These are phyloP conservation scores for Penicillium cosmopolitanum DNA, from an alignment of 495 filamentous ascomycete species.

Conservation along the genomic window DNA sequence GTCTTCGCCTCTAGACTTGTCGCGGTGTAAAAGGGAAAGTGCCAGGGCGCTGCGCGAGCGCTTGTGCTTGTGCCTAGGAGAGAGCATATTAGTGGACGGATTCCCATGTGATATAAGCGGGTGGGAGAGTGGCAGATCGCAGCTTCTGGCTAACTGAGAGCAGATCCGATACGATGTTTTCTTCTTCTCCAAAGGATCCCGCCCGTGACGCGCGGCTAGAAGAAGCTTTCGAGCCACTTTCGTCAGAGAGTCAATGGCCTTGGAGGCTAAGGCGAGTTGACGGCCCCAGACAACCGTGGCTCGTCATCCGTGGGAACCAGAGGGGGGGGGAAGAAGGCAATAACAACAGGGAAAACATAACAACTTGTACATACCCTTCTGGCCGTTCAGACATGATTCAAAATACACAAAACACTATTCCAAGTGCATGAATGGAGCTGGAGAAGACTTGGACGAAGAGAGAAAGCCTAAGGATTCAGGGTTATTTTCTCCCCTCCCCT, in stretches of 20 bases:
- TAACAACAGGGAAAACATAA: not conserved
- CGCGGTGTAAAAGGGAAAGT: conserved; percentile 55
- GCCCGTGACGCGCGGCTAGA: not conserved
- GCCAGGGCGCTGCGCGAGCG: conserved; percentile 58
- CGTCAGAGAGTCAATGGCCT: not conserved
- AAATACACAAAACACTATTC: not conserved
- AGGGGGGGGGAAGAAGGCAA: not conserved
- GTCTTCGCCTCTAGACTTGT: conserved; percentile 47
- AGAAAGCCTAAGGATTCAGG: conserved; percentile 2
- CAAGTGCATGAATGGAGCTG: conserved; percentile 3
- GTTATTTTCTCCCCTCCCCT: not conserved
- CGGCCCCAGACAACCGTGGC: too few relatives aligned
- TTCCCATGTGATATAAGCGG: conserved; percentile 22
- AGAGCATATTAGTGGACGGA: conserved; percentile 33
- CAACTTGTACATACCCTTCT: conserved; percentile 29
- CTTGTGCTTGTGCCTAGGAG: conserved; percentile 48
- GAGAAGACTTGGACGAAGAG: not conserved
- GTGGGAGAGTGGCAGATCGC: too few relatives aligned
- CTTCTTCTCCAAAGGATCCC: not conserved
- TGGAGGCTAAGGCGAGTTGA: too few relatives aligned
- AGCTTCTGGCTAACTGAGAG: too few relatives aligned
- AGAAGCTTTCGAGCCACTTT: not conserved
- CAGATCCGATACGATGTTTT: too few relatives aligned
- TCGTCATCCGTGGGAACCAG: not conserved
- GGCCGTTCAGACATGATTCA: conserved; percentile 30